Percentiles rank a stretch among this genome's conserved stretches.
Conservation (phyloP, 345 rosid species). For the Gossypium stocksii region DNA sequence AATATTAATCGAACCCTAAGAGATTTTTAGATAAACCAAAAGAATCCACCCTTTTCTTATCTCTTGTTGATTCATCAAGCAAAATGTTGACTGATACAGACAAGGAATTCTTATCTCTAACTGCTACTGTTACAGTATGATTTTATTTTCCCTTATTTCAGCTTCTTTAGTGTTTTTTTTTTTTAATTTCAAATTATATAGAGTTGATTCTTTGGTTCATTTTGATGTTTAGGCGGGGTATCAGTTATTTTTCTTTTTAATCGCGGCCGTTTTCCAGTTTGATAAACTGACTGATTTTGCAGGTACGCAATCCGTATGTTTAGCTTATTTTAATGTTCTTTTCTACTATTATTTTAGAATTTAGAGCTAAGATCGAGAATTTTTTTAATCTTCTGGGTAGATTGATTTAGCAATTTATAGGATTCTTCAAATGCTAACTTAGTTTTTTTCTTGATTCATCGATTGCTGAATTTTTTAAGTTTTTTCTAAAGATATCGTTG, state of each 20-base stretch:
- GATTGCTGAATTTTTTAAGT: background rate
- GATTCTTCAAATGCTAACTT: background rate
- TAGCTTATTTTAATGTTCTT: background rate
- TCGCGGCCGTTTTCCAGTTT: slow-evolving; percentile 74
- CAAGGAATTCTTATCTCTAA: slow-evolving; percentile 68
- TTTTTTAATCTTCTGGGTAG: background rate
- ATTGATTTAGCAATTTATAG: background rate
- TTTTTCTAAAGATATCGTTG: background rate
- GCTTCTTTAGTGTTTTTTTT: background rate
- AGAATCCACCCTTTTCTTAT: background rate
- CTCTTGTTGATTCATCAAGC: background rate
- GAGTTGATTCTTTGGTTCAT: background rate
- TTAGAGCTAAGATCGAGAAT: background rate
- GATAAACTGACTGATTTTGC: slow-evolving; percentile 96
- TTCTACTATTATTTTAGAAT: background rate
- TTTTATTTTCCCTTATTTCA: background rate
- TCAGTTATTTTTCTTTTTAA: slow-evolving; percentile 64
- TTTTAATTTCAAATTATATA: background rate
- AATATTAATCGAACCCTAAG: background rate
- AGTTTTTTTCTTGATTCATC: background rate
- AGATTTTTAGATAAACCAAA: background rate
- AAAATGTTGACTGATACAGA: slow-evolving; percentile 66
- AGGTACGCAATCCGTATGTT: slow-evolving; percentile 34
- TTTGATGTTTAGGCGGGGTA: slow-evolving; percentile 50
- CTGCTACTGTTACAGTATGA: slow-evolving; percentile 55